These are phyloP conservation scores for Oryza officinalis DNA, from an alignment of 176 grass and related monocot genomes.

Conservation along the genomic window DNA sequence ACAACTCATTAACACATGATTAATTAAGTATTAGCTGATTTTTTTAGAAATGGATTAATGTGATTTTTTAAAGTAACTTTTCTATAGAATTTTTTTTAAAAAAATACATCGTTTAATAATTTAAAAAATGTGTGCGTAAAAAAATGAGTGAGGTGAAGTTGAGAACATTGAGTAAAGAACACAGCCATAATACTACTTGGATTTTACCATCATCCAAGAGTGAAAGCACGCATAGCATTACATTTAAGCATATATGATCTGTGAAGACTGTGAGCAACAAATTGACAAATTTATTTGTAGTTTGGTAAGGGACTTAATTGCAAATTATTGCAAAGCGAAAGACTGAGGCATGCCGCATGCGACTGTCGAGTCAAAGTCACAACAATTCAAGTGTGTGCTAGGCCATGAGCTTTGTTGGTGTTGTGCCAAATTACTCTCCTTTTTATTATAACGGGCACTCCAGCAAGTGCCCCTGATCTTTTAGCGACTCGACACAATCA, in stretches of 20 bases:
- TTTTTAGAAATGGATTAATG: too few relatives aligned
- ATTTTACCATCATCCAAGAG: neutral
- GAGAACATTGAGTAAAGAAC: too few relatives aligned
- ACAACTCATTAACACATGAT: too few relatives aligned
- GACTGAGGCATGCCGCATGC: too few relatives aligned
- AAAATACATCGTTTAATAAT: too few relatives aligned
- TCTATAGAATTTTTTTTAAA: too few relatives aligned
- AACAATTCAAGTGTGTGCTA: neutral
- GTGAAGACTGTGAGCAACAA: neutral
- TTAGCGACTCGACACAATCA: conserved; percentile 72
- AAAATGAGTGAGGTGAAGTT: too few relatives aligned
- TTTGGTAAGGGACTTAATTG: neutral
- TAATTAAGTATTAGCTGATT: too few relatives aligned
- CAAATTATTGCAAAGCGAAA: too few relatives aligned
- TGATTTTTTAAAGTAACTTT: too few relatives aligned
- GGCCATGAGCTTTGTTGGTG: neutral
- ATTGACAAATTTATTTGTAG: neutral
- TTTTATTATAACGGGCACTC: conserved; percentile 42
- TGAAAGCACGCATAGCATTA: neutral
- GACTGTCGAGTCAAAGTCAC: neutral
- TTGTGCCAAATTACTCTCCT: neutral
- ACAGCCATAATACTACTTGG: neutral
- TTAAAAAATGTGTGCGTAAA: too few relatives aligned
- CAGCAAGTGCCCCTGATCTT: conserved; percentile 66
- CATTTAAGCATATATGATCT: neutral